A percentile compares a stretch with the other conserved stretches of the same genome.
phyloP scores from a whole-genome alignment of 345 rosid genomes.

The Citrus glauca region DNA sequence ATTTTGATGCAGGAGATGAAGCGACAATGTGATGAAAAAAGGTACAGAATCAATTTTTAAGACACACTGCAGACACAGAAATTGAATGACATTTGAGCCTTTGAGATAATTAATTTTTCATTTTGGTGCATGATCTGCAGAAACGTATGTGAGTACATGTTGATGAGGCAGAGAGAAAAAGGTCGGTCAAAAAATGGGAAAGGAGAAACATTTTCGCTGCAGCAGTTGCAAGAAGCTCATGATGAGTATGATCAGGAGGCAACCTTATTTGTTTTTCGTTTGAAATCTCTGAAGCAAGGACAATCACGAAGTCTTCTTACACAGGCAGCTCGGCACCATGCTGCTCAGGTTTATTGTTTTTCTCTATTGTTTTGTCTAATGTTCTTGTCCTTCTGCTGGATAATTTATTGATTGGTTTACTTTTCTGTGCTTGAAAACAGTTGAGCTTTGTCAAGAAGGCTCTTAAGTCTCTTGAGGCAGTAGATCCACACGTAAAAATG shows the following conservation, averaged over 20 bases:
- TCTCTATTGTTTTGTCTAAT: slow-evolving; percentile 1
- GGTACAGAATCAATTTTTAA: slow-evolving; percentile 41
- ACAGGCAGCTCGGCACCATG: slow-evolving; percentile 96
- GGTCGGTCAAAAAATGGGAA: slow-evolving; percentile 72
- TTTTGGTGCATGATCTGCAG: slow-evolving; percentile 43
- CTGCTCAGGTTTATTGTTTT: slow-evolving; percentile 82
- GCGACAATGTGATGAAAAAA: slow-evolving; percentile 91
- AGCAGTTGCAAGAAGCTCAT: slow-evolving; percentile 72
- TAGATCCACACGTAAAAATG: slow-evolving; percentile 70
- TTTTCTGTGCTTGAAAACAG: slow-evolving; percentile 43
- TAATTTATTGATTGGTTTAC: neutral
- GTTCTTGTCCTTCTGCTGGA: neutral
- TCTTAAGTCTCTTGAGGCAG: slow-evolving; percentile 70
- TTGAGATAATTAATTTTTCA: slow-evolving; percentile 6
- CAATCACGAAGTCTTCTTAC: slow-evolving; percentile 96
- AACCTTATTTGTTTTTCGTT: slow-evolving; percentile 80
- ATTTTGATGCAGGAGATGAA: slow-evolving; percentile 85
- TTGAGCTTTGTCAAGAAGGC: slow-evolving; percentile 80
- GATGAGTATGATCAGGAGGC: slow-evolving; percentile 87
- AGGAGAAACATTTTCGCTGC: slow-evolving; percentile 59
- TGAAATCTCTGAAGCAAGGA: slow-evolving; percentile 90
- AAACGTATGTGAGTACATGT: slow-evolving; percentile 58
- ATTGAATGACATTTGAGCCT: neutral
- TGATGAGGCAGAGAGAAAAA: slow-evolving; percentile 60
- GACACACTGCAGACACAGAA: neutral